Evolutionary conservation across 192 early-diverging fungal genomes (phyloP).

Genomic region (Chytriomyces confervae): DNA sequence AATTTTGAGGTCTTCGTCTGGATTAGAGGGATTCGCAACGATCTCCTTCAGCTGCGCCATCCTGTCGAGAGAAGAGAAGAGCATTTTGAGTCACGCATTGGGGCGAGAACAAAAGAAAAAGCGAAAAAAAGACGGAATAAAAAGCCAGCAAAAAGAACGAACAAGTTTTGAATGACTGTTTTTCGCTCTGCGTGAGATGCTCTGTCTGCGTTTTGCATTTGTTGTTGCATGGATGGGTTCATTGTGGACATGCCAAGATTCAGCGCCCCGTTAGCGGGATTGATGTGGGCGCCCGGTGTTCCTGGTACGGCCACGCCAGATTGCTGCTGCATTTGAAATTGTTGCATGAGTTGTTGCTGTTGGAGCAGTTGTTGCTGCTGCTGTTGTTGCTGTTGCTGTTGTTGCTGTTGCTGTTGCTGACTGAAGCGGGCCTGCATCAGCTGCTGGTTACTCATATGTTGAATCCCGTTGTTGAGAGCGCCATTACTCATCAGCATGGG

Average conservation of each 20-base stretch:
- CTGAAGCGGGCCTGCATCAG: not conserved
- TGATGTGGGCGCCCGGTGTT: not conserved
- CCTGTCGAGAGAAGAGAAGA: not conserved
- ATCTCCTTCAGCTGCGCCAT: conserved; percentile 20
- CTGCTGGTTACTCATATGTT: not conserved
- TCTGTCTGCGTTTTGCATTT: conserved; percentile 1
- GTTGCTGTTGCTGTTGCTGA: conserved; percentile 1
- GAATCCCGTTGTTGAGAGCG: not conserved
- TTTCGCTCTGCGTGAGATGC: conserved; percentile 15
- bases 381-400: not conserved
- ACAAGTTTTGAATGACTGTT: conserved; percentile 25
- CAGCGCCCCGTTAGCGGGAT: not conserved
- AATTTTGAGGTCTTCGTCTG: conserved; percentile 6
- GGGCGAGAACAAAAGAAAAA: not conserved
- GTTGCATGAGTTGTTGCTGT: not conserved
- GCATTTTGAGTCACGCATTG: not conserved
- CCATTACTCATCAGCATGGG: too few relatives aligned
- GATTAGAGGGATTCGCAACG: not conserved
- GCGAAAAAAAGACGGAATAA: not conserved
- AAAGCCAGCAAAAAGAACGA: not conserved
- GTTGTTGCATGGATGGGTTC: not conserved
- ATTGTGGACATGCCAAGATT: not conserved
- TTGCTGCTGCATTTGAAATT: not conserved
- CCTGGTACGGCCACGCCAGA: not conserved
- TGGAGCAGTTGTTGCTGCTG: not conserved